Evolutionary conservation across 1,284 basidiomycete species (phyloP), one percentile per base, ranked within the genome.

Genomic region (Albatrellus sp.): DNA sequence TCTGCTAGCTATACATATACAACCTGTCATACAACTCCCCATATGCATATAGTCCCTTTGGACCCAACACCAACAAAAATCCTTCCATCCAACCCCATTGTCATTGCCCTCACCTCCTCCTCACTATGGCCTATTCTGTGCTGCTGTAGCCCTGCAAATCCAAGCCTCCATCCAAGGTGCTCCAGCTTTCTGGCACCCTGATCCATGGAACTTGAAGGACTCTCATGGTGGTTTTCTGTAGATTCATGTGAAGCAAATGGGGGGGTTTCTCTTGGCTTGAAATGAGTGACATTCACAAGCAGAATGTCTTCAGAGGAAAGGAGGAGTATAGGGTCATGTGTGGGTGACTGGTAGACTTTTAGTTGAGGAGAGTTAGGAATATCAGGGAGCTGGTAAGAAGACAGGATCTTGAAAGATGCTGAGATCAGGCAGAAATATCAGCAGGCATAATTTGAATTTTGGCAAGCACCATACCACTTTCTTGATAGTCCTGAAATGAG

Each of bases 361-460:
- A 77, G 50, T 32, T 71, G 67, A 10, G 56, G 60, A 30, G 58
- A 53, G 10, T 57, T 55, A 24, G 34, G 17, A 36, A 41, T 43
- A 39, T 50, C 41, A 2, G 70, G 68, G 45, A 77, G 66, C 8
- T 66, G 60, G 43, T 66, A 61, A 8, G 65, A 65, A 1, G 79
- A 68, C 12, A 81, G 59, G 16, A 81, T 52, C 49, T 75, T 80
- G 62, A 79, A 81, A 0, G 79, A 81, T 33, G 72, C 81, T 67
- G 37, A 2, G n/a, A 2, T 17, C 7, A 29, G 36, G 29, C 37
- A 14, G 10, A 45, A 13, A 29, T 37, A 17, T 38, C 9, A 5
- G 20, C 37, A 39, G 43, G 12, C 5, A 8, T 19, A 40, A n/a
- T 40, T 8, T 28, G 28, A 20, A 14, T 24, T 9, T 30, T 42